phyloP scores from a whole-genome alignment of 345 rosid species.

The Toxicodendron radicans region DNA sequence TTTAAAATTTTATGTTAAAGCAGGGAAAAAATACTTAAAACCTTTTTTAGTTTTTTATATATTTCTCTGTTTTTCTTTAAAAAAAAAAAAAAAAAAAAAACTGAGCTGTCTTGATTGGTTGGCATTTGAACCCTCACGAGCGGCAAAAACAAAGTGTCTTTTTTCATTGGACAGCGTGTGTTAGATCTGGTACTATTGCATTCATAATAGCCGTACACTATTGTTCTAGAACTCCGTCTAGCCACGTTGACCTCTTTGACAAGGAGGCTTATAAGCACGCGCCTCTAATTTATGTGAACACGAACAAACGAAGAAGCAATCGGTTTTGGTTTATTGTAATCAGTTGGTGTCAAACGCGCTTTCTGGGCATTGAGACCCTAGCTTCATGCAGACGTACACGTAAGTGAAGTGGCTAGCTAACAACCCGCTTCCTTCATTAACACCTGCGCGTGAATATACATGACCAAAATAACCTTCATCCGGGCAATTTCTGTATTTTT shows the following conservation, averaged over 20 bases:
- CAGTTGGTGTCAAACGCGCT: constrained; percentile 5
- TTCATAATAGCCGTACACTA: neutral
- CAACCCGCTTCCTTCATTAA: neutral
- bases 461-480: constrained; percentile 16
- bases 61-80: too few species aligned
- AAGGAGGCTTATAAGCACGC: neutral
- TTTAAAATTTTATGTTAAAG: too few species aligned
- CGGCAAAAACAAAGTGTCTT: neutral
- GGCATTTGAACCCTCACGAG: constrained; percentile 1
- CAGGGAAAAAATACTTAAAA: too few species aligned
- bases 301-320: neutral
- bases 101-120: neutral
- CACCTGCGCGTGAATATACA: neutral
- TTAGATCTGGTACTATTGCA: neutral
- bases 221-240: neutral
- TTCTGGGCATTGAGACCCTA: neutral
- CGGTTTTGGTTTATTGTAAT: neutral
- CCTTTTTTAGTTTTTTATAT: too few species aligned
- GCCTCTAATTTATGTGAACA: neutral
- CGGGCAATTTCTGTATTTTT: too few species aligned
- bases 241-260: constrained; percentile 1
- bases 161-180: neutral
- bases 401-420: neutral
- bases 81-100: too few species aligned
- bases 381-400: constrained; percentile 7